Base-by-base conservation (phyloP, 805 yeast species). In the Cyberlindnera xylosilytica region DNA sequence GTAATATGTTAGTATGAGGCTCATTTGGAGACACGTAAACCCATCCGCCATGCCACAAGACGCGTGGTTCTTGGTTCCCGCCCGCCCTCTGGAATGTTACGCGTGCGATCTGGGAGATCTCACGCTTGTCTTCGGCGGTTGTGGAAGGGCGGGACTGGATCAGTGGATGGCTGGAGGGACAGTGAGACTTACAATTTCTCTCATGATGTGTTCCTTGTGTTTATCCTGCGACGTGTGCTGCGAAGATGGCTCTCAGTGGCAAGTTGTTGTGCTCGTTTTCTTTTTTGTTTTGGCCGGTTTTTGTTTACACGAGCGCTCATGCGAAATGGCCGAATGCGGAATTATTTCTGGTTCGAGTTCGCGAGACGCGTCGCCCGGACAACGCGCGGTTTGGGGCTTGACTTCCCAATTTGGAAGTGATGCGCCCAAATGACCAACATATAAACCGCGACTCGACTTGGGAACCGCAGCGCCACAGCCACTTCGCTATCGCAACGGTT, bases 111-210 rank as follows among this genome's bases (percentile, higher is more conserved):
- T 20, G 11, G 10, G 24, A 20, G 27, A 23, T 32, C 32, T 24
- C 23, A 22, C 17, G 32, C n/a, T n/a, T n/a, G n/a, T n/a, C n/a
- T n/a, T n/a, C n/a, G n/a, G 22, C n/a, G 9, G 29, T 16, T 17
- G 18, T 11, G 12, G 32, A 8, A 17, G 20, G 23, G 34, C 35
- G 16, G 36, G 39, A 9, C 6, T 29, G 32, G 32, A 17, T 18
- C 18, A 16, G 32, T 12, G 19, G 12, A n/a, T n/a, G n/a, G n/a
- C n/a, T n/a, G n/a, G n/a, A n/a, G n/a, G n/a, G n/a, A n/a, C n/a
- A n/a, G n/a, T n/a, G n/a, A n/a, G n/a, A 51, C 56, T 28, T 49
- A 52, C 56, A 20, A 52, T 52, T 45, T 52, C 56, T 52, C 56
- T 52, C 56, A 52, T 51, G 39, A 39, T 44, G 36, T 34, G 20